Conservation (phyloP, 2,329 filamentous ascomycete species). For the Claviceps africana region DNA sequence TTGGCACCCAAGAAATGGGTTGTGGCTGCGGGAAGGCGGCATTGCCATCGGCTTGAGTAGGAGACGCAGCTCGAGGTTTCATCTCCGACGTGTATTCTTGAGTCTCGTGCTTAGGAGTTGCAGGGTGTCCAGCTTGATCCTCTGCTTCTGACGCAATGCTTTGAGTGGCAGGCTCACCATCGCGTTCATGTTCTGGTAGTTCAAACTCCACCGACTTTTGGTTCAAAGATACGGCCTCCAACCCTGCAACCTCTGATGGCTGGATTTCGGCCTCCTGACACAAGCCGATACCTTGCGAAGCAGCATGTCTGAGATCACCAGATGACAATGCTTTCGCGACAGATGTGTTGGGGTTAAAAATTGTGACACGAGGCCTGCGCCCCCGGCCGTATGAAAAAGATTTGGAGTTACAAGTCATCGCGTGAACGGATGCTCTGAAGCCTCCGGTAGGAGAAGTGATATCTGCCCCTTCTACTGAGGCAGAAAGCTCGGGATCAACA, state of each 20-base stretch:
- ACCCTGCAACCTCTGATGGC: not conserved
- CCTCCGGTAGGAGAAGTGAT: constrained; percentile 1
- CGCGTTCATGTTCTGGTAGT: not conserved
- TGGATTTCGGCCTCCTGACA: not conserved
- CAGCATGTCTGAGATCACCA: not conserved
- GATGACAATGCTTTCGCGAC: constrained; percentile 2
- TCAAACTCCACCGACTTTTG: constrained; percentile 8
- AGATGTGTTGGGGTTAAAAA: constrained; percentile 5
- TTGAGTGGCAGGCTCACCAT: not conserved
- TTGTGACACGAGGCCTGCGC: constrained; percentile 5
- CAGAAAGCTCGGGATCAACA: not conserved
- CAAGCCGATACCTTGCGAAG: not conserved
- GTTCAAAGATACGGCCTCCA: not conserved
- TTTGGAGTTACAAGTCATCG: not conserved
- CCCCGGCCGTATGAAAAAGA: constrained; percentile 1
- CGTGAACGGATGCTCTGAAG: not conserved
- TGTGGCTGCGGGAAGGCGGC: not conserved
- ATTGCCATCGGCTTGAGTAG: not conserved
- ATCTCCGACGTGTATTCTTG: not conserved
- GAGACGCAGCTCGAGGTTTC: not conserved
- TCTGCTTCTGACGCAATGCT: not conserved
- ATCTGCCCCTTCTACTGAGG: not conserved
- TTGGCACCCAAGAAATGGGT: constrained; percentile 9
- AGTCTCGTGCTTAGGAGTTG: not conserved
- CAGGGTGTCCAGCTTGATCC: not conserved